Base-by-base conservation (phyloP, 2,329 filamentous ascomycete species). In the Hymenoscyphus infarciens region DNA sequence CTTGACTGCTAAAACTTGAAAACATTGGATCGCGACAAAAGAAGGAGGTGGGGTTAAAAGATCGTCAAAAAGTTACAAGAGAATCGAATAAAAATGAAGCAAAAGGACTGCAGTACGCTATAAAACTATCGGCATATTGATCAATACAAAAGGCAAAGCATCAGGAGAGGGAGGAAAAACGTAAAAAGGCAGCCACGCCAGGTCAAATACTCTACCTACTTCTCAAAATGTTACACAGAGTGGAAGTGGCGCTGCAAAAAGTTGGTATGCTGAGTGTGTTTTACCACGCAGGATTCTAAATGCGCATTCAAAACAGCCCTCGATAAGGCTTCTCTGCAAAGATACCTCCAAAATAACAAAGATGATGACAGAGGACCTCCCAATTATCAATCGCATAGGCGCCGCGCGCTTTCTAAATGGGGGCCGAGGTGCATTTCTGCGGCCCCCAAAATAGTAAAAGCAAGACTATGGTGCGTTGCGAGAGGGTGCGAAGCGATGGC, bases 1-100 rank as follows among this genome's bases (percentile, higher is more conserved):
- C 22, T 53, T 61, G 62, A 59, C 31, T 45, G 27, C 15, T 58
- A 13, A 54, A 55, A 57, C 56, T 61, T 15, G 62, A 60, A 25
- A 61, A 61, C 62, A 64, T 64, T 59, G 56, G 19, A 31, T 29
- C 29, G 52, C 56, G 29, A 19, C 19, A 57, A 29, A 15, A 13
- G 5, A 33, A 8, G 25, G n/a, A 55, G 29, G 27, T 29, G 27
- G 25, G 8, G 19, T 22, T 11, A 25, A 52, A 29, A 55, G 1
- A n/a, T 55, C 0, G 11, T 55, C 13, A 55, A 55, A 55, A 33
- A 10, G 5, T 31, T 31, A 55, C 53, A 31, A 55, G 15, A 19
- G 29, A 55, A 33, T 55, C 15, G 29, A 33, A 61, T 29, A 19
- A 49, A 49, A 15, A 25, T 31, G 22, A 33, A 31, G n/a, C 22